Evolutionary conservation across 2,329 filamentous ascomycete genomes (phyloP).

Genomic region (Talaromyces sp.): DNA sequence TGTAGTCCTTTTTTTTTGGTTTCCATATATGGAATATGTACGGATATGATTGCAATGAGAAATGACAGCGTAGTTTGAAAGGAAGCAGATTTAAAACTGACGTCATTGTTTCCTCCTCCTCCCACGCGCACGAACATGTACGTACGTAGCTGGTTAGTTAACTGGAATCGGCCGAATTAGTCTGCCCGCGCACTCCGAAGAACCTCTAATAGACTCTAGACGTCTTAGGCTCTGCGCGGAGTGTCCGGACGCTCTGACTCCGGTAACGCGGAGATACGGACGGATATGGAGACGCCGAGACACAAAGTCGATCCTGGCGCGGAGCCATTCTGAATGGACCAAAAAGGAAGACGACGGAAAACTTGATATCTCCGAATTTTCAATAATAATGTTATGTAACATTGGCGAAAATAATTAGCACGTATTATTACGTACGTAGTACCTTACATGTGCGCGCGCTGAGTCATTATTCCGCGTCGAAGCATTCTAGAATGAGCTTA

Average conservation of each 20-base stretch:
- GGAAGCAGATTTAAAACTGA: too few species aligned
- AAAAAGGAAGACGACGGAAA: background rate
- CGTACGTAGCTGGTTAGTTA: background rate
- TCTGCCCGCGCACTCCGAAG: too few species aligned
- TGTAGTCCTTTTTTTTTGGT: background rate
- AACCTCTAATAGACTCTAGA: too few species aligned
- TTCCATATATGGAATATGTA: background rate
- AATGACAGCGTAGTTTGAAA: background rate
- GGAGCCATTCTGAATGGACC: background rate
- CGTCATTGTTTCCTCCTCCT: background rate
- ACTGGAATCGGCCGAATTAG: background rate
- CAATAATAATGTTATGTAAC: too few species aligned
- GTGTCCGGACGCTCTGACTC: too few species aligned
- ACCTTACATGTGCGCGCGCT: too few species aligned
- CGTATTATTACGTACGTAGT: too few species aligned
- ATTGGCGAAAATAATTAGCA: too few species aligned
- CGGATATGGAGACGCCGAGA: background rate
- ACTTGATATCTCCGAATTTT: background rate
- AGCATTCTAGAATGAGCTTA: background rate
- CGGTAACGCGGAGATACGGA: too few species aligned
- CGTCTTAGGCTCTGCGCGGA: too few species aligned
- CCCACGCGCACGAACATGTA: background rate
- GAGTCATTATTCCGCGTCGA: background rate
- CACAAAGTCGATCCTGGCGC: too few species aligned
- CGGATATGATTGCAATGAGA: background rate